Percentiles rank a stretch among this genome's conserved stretches.
Conservation (phyloP, 2,329 filamentous ascomycete species). For the Cytospora mali region DNA sequence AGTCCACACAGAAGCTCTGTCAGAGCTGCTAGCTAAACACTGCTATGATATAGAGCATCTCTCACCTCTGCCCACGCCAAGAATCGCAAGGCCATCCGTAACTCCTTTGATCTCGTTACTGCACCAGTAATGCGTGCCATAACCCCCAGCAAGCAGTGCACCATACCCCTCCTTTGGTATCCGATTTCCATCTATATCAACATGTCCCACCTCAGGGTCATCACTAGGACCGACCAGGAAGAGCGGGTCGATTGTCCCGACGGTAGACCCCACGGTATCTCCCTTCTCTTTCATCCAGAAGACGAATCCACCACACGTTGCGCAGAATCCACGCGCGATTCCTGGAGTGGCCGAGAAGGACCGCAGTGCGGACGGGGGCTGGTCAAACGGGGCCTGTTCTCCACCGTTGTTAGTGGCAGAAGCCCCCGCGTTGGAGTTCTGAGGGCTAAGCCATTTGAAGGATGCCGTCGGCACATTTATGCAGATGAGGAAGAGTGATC, state of each 20-base stretch:
- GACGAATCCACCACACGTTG: constrained; percentile 51
- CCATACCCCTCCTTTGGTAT: constrained; percentile 40
- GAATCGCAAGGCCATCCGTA: constrained; percentile 44
- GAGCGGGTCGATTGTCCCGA: constrained; percentile 50
- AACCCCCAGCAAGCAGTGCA: constrained; percentile 41
- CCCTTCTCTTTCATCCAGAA: constrained; percentile 45
- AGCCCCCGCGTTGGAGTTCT: too few species aligned
- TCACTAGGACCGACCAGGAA: constrained; percentile 40
- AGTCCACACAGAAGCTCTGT: not conserved
- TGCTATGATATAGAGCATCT: constrained; percentile 6
- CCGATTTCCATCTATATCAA: constrained; percentile 26
- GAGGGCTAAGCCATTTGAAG: constrained; percentile 35
- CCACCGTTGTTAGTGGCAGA: not conserved
- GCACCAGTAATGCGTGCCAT: constrained; percentile 45
- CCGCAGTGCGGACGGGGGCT: constrained; percentile 38
- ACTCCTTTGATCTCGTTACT: constrained; percentile 51
- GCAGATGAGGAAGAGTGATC: constrained; percentile 47
- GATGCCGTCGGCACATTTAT: constrained; percentile 41
- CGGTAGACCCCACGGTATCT: constrained; percentile 39
- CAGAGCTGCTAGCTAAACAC: not conserved
- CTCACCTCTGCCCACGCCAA: constrained; percentile 30
- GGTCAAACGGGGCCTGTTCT: constrained; percentile 11
- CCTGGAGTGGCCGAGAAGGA: constrained; percentile 45
- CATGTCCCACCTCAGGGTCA: constrained; percentile 24
- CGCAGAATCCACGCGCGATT: constrained; percentile 51